Evolutionary conservation across 192 early-diverging fungal genomes (phyloP), one percentile per base, ranked within the genome.

Genomic region (Coemansia sp.): DNA sequence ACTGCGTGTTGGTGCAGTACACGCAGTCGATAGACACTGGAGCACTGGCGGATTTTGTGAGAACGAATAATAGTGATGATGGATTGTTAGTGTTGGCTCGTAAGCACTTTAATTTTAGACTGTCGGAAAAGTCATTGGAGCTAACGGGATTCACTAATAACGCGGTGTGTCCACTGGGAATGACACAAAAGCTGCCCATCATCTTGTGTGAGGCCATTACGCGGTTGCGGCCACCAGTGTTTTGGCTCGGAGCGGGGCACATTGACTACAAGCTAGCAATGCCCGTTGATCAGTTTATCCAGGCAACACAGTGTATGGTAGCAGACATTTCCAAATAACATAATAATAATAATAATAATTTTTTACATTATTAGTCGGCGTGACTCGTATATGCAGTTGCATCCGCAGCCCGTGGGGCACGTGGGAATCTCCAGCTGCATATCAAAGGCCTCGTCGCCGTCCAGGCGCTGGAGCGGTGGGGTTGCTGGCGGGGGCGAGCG

Each of bases 201-300:
- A 84, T 96, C 9, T 4, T 96, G 11, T 82, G 88, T n/a, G 71
- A 89, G 54, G 70, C 79, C 17, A 88, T 94, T 27, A 62, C 76
- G 1, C 72, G 75, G 53, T 72, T 95, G 17, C 62, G 59, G 47
- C 94, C 94, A 1, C 84, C 86, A 1, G 73, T 96, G 5, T 71
- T 93, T 15, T 94, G 80, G 71, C 70, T 94, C 11, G 94, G 94
- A 20, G 92, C 89, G 29, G 94, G 94, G 0, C 89, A 95, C 80
- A 60, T 89, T 1, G 93, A 96, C 63, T 96, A 89, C 88, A 96
- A 96, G 76, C 79, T 95, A 25, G 86, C 89, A 7, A 58, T 93
- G 22, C 86, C 90, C 19, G 75, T 89, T 0, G 65, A 86, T 7
- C 58, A 58, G n/a, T 91, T 95, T 62, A 73, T 93, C 14, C 53